Conservation (phyloP, 2,329 filamentous ascomycete species). For the Amesomyces nigricolor region DNA sequence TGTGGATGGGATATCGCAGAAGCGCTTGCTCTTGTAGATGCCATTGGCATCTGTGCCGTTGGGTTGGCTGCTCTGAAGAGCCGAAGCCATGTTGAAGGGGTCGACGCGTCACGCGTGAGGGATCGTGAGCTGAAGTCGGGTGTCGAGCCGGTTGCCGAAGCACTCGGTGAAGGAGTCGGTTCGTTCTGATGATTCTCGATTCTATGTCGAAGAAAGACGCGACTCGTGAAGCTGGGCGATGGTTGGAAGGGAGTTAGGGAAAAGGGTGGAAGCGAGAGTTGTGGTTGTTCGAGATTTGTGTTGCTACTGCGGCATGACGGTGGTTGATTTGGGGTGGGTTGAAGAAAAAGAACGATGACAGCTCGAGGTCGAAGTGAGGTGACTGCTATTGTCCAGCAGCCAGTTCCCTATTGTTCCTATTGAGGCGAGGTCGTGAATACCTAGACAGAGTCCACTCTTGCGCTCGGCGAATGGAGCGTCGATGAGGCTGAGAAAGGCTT, state of each 20-base stretch:
- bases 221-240: neutral
- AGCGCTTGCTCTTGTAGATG: slow-evolving; percentile 48
- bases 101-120: slow-evolving; percentile 5
- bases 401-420: slow-evolving; percentile 2
- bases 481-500: slow-evolving; percentile 20
- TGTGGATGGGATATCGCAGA: slow-evolving; percentile 58
- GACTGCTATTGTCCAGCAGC: neutral
- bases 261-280: neutral
- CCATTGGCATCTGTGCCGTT: slow-evolving; percentile 26
- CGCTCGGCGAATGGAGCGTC: neutral
- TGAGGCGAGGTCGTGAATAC: slow-evolving; percentile 7
- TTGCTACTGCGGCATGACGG: slow-evolving; percentile 9
- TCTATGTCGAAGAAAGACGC: neutral
- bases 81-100: slow-evolving; percentile 13
- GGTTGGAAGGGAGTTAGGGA: neutral
- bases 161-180: neutral
- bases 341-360: neutral
- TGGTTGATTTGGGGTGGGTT: neutral
- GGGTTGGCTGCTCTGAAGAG: slow-evolving; percentile 7
- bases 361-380: neutral
- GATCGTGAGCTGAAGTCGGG: neutral
- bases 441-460: slow-evolving; percentile 4
- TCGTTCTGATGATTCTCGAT: neutral
- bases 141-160: neutral
- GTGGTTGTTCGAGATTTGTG: neutral